phyloP scores from a whole-genome alignment of 2,329 filamentous ascomycete genomes.

The Tolypocladium pustulatum region DNA sequence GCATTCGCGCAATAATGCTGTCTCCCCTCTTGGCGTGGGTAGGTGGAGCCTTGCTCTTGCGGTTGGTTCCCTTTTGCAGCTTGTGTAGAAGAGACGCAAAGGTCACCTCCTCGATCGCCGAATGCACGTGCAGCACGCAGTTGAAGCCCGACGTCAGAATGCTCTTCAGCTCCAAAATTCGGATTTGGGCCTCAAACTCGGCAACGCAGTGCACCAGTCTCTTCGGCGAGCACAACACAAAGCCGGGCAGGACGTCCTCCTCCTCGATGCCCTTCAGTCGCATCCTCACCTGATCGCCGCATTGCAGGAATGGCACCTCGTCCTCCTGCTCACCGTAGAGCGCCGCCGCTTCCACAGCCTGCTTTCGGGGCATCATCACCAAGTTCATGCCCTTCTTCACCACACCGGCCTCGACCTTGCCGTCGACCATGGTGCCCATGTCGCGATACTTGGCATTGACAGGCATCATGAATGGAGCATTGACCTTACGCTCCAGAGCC shows the following conservation, averaged over 20 bases:
- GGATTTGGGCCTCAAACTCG: constrained; percentile 91
- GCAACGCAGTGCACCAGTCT: constrained; percentile 84
- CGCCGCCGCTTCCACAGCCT: constrained; percentile 69
- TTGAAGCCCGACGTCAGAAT: constrained; percentile 95
- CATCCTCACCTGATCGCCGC: constrained; percentile 88
- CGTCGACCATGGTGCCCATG: constrained; percentile 94
- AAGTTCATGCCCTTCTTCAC: constrained; percentile 81
- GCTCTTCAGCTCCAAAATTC: constrained; percentile 85
- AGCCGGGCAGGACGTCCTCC: constrained; percentile 91
- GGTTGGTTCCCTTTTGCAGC: constrained; percentile 84
- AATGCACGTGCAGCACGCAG: constrained; percentile 94
- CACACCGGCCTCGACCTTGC: constrained; percentile 91
- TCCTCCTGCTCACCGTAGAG: constrained; percentile 96
- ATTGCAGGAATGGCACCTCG: constrained; percentile 70
- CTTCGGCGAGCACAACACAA: constrained; percentile 92
- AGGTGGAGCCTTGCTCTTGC: constrained; percentile 88
- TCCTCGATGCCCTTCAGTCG: constrained; percentile 92
- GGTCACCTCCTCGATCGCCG: constrained; percentile 94
- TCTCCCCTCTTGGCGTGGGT: constrained; percentile 76
- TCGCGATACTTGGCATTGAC: constrained; percentile 93
- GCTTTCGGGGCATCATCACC: constrained; percentile 92
- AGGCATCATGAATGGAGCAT: constrained; percentile 99
- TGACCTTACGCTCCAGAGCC: constrained; percentile 87
- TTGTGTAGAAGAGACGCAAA: constrained; percentile 84
- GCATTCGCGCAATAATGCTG: constrained; percentile 84